Evolutionary conservation across 768 basidiomycete species (phyloP), one percentile per base, ranked within the genome.

Genomic region (Rhizopogon vesiculosus): DNA sequence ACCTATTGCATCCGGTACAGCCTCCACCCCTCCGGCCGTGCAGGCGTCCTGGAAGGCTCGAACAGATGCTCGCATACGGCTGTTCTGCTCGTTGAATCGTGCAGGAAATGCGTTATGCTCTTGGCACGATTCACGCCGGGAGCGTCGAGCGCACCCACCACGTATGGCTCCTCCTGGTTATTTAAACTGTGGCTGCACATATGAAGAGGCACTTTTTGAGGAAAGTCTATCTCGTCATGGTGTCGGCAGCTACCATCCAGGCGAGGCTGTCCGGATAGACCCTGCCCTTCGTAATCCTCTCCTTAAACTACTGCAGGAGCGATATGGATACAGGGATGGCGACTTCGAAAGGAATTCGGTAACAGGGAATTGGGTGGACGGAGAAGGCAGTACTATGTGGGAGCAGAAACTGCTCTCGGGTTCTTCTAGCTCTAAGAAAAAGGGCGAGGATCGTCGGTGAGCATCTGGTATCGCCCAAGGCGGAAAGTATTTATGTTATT

Each of bases 91-190:
- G 3, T 75, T 89, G 31, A 93, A 93, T 69, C 83, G 91, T 50
- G 91, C 91, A 0, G 91, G 91, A 33, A 93, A 93, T 61, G 90
- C 91, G 1, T 80, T 93, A 38, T 93, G 91, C 67, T 86, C 91
- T 3, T 93, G 91, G 91, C 91, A 93, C 64, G 91, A 93, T 69
- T 91, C 91, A 2, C 79, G 91, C 45, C 83, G 91, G 29, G 91
- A 93, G 71, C 85, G 91, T 31, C 81, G 91, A 8, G 77, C 78
- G 0, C 83, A 80, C 62, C 88, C 91, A 3, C 89, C 91, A 9
- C 83, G 91, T 45, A 86, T 86, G 76, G 91, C 91, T 5, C 91
- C 91, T 9, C 73, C 78, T 0, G 87, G 89, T 9, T 79, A 79
- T 61, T 82, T 93, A 55, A 93, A 93, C 75, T 93, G 91, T 62